phyloP scores from a whole-genome alignment of 2,329 filamentous ascomycete species.

The Fusarium coicis region DNA sequence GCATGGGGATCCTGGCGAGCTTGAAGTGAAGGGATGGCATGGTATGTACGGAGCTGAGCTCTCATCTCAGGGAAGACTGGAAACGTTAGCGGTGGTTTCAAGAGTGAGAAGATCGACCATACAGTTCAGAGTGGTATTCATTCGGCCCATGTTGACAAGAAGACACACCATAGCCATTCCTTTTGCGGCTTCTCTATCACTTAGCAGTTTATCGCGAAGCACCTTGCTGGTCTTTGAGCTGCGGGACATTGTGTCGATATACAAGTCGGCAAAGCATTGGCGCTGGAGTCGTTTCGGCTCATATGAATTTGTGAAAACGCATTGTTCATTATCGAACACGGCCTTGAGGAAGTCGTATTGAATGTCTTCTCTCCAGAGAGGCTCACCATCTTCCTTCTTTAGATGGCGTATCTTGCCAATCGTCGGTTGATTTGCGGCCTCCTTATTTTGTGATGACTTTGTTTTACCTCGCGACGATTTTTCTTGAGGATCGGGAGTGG shows the following conservation, averaged over 20 bases:
- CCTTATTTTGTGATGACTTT: conserved; percentile 50
- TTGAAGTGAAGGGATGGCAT: conserved; percentile 95
- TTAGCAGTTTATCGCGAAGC: conserved; percentile 93
- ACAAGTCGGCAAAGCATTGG: conserved; percentile 91
- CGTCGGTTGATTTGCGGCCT: conserved; percentile 50
- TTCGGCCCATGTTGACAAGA: conserved; percentile 94
- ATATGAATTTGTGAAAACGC: conserved; percentile 92
- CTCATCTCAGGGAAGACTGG: conserved; percentile 99
- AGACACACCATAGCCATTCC: conserved; percentile 99
- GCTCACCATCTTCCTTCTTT: conserved; percentile 90
- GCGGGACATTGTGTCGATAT: conserved; percentile 97
- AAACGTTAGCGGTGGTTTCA: conserved; percentile 21
- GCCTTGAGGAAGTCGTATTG: conserved; percentile 86
- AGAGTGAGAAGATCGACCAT: conserved; percentile 48
- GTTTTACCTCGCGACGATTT: conserved; percentile 52
- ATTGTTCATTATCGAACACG: conserved; percentile 78
- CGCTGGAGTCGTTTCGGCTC: conserved; percentile 69
- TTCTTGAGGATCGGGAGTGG: conserved; percentile 56
- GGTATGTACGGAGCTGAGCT: conserved; percentile 95
- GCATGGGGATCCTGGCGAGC: conserved; percentile 94
- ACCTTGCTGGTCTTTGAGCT: conserved; percentile 99
- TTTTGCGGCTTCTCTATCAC: conserved; percentile 89
- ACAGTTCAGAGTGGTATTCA: conserved; percentile 99
- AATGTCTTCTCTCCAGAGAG: conserved; percentile 87
- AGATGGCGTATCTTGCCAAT: conserved; percentile 82